A percentile compares a stretch with the other conserved stretches of the same genome.
phyloP scores from a whole-genome alignment of 371 early-diverging fungal genomes.

The Actinomortierella wolfii region DNA sequence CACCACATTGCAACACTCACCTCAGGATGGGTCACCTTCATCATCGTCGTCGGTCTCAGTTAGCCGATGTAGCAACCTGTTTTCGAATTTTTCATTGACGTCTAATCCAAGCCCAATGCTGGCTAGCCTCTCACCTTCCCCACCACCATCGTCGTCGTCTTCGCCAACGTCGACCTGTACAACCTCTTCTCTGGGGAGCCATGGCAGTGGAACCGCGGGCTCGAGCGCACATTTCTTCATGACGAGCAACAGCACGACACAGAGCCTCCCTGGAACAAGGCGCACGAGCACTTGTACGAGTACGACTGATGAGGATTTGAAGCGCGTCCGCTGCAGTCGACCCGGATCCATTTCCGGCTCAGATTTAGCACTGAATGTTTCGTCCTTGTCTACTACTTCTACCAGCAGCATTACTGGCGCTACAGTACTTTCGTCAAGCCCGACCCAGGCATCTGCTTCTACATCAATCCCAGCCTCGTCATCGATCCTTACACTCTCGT shows the following conservation, averaged over 20 bases:
- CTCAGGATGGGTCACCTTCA: constrained; percentile 9
- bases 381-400: too few species aligned
- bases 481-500: background rate
- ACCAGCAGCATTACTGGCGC: constrained; percentile 6
- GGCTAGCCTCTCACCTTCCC: background rate
- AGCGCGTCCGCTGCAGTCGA: constrained; percentile 41
- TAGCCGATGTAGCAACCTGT: too few species aligned
- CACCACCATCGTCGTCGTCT: constrained; percentile 19
- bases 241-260: too few species aligned
- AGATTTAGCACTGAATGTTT: too few species aligned
- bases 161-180: too few species aligned
- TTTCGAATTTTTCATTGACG: constrained; percentile 1
- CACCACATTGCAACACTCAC: constrained; percentile 14
- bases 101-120: constrained; percentile 7
- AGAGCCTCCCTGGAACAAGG: constrained; percentile 34
- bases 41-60: constrained; percentile 17
- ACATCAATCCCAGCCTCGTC: too few species aligned
- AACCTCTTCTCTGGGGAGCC: too few species aligned
- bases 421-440: background rate
- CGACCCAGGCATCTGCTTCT: background rate
- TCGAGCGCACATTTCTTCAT: too few species aligned
- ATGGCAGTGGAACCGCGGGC: too few species aligned
- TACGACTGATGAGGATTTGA: constrained; percentile 42
- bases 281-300: constrained; percentile 43
- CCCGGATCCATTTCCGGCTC: constrained; percentile 27